A percentile compares a stretch with the other conserved stretches of the same genome.
Conservation (phyloP, 2,329 filamentous ascomycete genomes). For the Colletotrichum somersetense region DNA sequence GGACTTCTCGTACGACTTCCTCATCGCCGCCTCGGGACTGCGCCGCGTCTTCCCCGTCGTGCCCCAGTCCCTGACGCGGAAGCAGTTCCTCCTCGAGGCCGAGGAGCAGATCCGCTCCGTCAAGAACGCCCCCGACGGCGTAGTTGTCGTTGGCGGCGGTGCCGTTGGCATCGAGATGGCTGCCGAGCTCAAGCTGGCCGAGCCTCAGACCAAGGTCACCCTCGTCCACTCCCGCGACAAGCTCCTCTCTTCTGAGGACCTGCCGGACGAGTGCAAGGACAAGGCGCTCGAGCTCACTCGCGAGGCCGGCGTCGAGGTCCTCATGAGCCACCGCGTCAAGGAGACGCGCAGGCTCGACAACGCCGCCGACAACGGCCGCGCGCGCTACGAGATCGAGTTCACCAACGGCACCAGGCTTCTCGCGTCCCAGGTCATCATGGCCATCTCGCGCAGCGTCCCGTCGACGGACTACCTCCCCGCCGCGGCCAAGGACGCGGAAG, state of each 20-base stretch:
- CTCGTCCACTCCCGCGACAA: constrained; percentile 79
- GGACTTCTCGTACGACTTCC: constrained; percentile 76
- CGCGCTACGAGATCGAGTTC: constrained; percentile 66
- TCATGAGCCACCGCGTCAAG: constrained; percentile 71
- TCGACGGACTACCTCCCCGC: constrained; percentile 73
- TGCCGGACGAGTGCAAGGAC: constrained; percentile 78
- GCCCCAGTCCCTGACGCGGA: constrained; percentile 72
- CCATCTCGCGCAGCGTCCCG: constrained; percentile 73
- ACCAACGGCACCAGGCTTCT: constrained; percentile 70
- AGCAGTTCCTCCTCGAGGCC: constrained; percentile 74
- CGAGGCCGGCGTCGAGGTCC: constrained; percentile 73
- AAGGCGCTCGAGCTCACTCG: constrained; percentile 68
- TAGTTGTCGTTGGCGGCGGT: constrained; percentile 81
- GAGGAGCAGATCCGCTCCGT: constrained; percentile 70
- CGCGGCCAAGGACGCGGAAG: constrained; percentile 70
- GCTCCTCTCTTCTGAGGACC: constrained; percentile 79
- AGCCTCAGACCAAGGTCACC: constrained; percentile 75
- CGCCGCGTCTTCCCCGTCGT: constrained; percentile 79
- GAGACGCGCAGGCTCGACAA: constrained; percentile 60
- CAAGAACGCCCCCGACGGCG: constrained; percentile 64
- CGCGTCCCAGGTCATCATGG: constrained; percentile 76
- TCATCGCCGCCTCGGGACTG: constrained; percentile 79
- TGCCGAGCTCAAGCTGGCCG: constrained; percentile 77
- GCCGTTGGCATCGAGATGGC: constrained; percentile 88
- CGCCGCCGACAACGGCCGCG: constrained; percentile 52